Base-by-base conservation (phyloP, 2,329 filamentous ascomycete genomes). In the Fusarium kyushuense region DNA sequence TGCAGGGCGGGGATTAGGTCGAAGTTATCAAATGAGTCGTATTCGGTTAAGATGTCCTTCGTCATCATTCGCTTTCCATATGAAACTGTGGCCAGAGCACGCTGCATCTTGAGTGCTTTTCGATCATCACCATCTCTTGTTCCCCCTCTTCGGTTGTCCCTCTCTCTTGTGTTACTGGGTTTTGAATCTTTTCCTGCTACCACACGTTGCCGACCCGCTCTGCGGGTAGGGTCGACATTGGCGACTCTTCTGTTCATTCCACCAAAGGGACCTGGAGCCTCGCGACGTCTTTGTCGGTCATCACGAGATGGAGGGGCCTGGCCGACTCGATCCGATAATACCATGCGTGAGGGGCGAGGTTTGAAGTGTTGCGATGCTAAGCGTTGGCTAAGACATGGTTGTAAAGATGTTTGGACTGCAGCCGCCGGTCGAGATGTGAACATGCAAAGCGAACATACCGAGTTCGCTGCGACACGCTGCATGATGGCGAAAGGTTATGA, bases 101-200 rank as follows among this genome's bases (percentile, higher is more conserved):
- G 89, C 77, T 97, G 95, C 95, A 98, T 98, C 81, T 96, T 97
- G 78, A 98, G 84, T 6, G 95, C 94, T 77, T 96, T 94, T 79
- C 76, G 83, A 78, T 79, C 75, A 67, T 79, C 77, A 45, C 60
- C 67, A 65, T 79, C 77, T 56, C 67, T 71, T 38, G 67, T 66
- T 51, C 70, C 71, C 81, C 77, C 71, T 82, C 76, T 80, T 70
- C 80, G 58, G 19, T 51, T 59, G 35, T 67, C 74, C 52, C 77
- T 76, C 33, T 73, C 61, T 52, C 72, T 67, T 40, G 74, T 62
- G 38, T 71, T 66, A n/a, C 55, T 66, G 74, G 57, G 58, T 38
- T 52, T 67, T 12, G 60, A 65, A 61, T 73, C 72, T 33, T 54
- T 70, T 16, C 58, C 47, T 21, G 67, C 25, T 41, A 46, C 23